Evolutionary conservation across 179 eudicot species (phyloP).

Genomic region (Silene noctiflora): DNA sequence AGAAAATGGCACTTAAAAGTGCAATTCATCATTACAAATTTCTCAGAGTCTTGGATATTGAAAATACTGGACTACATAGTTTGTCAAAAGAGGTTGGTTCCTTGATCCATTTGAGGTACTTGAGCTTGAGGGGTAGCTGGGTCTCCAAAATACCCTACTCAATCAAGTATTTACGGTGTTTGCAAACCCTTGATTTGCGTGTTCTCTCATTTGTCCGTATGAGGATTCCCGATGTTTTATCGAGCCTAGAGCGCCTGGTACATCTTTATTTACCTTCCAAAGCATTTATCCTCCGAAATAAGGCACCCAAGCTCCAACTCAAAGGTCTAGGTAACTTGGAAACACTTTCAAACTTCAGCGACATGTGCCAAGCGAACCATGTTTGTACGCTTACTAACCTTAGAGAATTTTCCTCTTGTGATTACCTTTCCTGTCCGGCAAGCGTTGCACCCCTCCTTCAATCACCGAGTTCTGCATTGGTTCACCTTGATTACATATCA

Average conservation of each 20-base stretch:
- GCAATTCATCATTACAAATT: constrained; percentile 17
- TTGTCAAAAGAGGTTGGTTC: constrained; percentile 19
- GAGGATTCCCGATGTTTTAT: constrained; percentile 26
- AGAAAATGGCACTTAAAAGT: constrained; percentile 7
- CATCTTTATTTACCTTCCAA: constrained; percentile 32
- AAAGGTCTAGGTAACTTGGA: constrained; percentile 9
- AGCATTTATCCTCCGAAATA: constrained; percentile 9
- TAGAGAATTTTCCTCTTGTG: constrained; percentile 19
- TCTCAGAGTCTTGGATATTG: constrained; percentile 30
- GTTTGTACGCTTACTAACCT: constrained; percentile 6
- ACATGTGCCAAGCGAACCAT: constrained; percentile 13
- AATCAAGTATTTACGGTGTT: constrained; percentile 17
- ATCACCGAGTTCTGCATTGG: background rate
- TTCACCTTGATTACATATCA: constrained; percentile 17
- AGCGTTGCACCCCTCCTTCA: constrained; percentile 3
- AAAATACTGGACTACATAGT: constrained; percentile 15
- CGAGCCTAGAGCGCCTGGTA: constrained; percentile 9
- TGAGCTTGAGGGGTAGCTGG: constrained; percentile 26
- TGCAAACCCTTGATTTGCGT: constrained; percentile 37
- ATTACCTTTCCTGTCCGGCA: background rate
- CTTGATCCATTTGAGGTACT: constrained; percentile 33
- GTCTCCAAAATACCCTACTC: constrained; percentile 28
- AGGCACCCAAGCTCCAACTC: constrained; percentile 10
- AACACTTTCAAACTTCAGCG: constrained; percentile 29
- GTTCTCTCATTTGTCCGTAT: constrained; percentile 27